Conservation (phyloP, 2,329 filamentous ascomycete species). For the Cladosporium austrohemisphaericum region DNA sequence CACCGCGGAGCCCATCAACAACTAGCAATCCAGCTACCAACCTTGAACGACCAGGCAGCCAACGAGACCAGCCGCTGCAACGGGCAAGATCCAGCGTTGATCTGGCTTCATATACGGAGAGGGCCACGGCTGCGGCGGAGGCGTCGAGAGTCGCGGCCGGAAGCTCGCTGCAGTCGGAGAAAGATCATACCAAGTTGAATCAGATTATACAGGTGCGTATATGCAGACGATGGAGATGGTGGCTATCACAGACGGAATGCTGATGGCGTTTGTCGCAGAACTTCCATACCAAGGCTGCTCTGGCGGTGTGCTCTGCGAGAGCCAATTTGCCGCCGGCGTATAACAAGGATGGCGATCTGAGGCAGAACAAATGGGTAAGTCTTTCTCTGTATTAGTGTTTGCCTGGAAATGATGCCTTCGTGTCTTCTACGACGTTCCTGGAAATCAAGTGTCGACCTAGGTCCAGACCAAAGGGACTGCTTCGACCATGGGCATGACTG, state of each 20-base stretch:
- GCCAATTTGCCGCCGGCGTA: slow-evolving; percentile 62
- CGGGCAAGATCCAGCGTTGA: slow-evolving; percentile 54
- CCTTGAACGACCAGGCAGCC: slow-evolving; percentile 66
- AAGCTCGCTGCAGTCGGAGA: slow-evolving; percentile 44
- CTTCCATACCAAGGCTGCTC: slow-evolving; percentile 82
- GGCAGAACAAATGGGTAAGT: slow-evolving; percentile 83
- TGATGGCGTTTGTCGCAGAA: slow-evolving; percentile 56
- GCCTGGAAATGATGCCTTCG: background rate
- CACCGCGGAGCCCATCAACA: slow-evolving; percentile 69
- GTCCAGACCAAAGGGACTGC: background rate
- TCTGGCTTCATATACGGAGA: slow-evolving; percentile 47
- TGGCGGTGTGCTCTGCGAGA: slow-evolving; percentile 77
- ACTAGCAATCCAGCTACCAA: slow-evolving; percentile 69
- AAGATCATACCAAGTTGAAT: slow-evolving; percentile 77
- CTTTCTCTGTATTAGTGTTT: background rate
- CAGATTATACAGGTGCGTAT: slow-evolving; percentile 80
- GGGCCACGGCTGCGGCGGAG: slow-evolving; percentile 48
- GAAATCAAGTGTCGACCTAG: too few species aligned
- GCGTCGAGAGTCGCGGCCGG: slow-evolving; percentile 38
- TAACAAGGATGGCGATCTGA: slow-evolving; percentile 57
- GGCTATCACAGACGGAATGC: slow-evolving; percentile 14
- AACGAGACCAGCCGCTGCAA: slow-evolving; percentile 58
- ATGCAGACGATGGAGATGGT: background rate
- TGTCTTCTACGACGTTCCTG: too few species aligned
- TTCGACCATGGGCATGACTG: background rate